phyloP scores from a whole-genome alignment of 805 yeast genomes.

The Spathaspora sp. region DNA sequence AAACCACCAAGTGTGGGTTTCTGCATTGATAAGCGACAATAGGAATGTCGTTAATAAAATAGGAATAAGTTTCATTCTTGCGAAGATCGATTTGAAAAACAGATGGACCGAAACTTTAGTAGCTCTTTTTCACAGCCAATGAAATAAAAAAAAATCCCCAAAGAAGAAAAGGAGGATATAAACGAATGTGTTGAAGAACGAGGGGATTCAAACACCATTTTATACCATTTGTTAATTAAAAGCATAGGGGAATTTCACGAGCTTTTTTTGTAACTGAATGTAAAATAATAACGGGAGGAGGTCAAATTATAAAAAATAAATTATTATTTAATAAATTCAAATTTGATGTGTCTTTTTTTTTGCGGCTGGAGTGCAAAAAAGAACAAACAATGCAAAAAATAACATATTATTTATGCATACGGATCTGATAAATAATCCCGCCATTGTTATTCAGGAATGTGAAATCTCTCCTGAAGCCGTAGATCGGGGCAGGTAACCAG shows the following conservation, averaged over 20 bases:
- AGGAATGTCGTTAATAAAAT: constrained; percentile 8
- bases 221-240: not conserved
- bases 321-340: too few species aligned
- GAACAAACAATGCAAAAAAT: too few species aligned
- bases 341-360: too few species aligned
- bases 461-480: not conserved
- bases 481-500: too few species aligned
- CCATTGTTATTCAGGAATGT: not conserved
- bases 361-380: not conserved
- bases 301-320: too few species aligned
- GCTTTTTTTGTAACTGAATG: not conserved
- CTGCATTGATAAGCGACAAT: constrained; percentile 22
- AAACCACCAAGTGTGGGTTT: constrained; percentile 63
- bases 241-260: not conserved
- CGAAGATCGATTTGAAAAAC: constrained; percentile 14
- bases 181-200: not conserved
- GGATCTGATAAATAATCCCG: not conserved
- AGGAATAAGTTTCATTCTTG: constrained; percentile 3
- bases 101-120: not conserved
- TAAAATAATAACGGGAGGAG: not conserved
- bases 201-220: not conserved
- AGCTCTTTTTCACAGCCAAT: not conserved
- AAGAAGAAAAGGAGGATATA: not conserved
- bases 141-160: not conserved
- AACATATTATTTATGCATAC: not conserved